Evolutionary conservation across 2,329 filamentous ascomycete genomes (phyloP).

Genomic region (Neonectria neomacrospora): DNA sequence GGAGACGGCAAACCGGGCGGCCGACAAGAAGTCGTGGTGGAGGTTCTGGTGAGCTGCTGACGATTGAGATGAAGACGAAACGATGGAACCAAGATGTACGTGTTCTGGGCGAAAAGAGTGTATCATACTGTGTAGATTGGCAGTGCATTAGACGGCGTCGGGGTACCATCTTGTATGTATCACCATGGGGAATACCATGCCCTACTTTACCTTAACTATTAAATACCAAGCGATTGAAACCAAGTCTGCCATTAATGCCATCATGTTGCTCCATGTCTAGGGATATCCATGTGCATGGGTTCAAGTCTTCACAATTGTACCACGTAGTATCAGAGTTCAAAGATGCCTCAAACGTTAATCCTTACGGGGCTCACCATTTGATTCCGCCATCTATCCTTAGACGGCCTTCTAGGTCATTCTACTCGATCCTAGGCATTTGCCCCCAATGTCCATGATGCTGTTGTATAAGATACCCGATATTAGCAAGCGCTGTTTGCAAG

Average conservation of each 20-base stretch:
- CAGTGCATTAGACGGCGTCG: constrained; percentile 59
- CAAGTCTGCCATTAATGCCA: background rate
- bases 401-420: constrained; percentile 27
- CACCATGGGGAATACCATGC: constrained; percentile 45
- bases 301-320: background rate
- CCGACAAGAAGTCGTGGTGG: constrained; percentile 63
- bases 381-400: constrained; percentile 13
- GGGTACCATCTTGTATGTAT: constrained; percentile 51
- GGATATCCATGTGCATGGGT: background rate
- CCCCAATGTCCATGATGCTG: constrained; percentile 6
- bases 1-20: constrained; percentile 44
- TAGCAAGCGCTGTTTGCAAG: constrained; percentile 22
- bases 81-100: constrained; percentile 33
- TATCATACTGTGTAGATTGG: constrained; percentile 58
- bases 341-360: background rate
- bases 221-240: constrained; percentile 42
- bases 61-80: constrained; percentile 33
- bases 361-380: background rate
- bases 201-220: constrained; percentile 46
- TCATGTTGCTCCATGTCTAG: background rate
- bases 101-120: constrained; percentile 42
- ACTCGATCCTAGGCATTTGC: constrained; percentile 23
- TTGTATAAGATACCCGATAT: constrained; percentile 20
- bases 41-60: constrained; percentile 53
- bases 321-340: background rate